phyloP scores from a whole-genome alignment of 164 flowering plant genomes.

The Vitis cinerea region DNA sequence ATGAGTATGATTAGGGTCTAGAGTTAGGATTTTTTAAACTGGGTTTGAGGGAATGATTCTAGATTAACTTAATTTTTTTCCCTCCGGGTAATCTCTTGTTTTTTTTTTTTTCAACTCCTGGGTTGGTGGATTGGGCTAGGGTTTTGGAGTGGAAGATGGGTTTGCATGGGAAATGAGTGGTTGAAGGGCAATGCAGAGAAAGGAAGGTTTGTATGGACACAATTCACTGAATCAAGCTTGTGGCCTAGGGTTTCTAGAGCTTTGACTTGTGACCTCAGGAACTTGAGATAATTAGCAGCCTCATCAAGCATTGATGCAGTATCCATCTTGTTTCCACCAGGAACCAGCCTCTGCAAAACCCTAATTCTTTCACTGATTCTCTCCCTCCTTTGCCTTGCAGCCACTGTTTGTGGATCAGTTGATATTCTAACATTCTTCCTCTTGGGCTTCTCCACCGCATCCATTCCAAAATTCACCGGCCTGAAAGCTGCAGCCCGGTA shows the following conservation, averaged over 20 bases:
- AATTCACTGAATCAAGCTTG: constrained; percentile 29
- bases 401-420: constrained; percentile 91
- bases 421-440: constrained; percentile 92
- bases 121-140: constrained; percentile 24
- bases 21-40: neutral
- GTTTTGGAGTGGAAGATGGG: constrained; percentile 36
- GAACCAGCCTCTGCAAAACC: constrained; percentile 83
- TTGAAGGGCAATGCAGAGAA: constrained; percentile 39
- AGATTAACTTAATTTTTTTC: no score
- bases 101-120: constrained; percentile 10
- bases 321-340: constrained; percentile 97
- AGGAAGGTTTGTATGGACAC: constrained; percentile 24
- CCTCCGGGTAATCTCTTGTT: neutral
- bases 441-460: constrained; percentile 73
- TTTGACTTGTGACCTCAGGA: constrained; percentile 76
- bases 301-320: constrained; percentile 99
- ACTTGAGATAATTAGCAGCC: constrained; percentile 94
- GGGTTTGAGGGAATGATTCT: neutral
- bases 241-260: constrained; percentile 64
- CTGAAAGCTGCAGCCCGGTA: constrained; percentile 86
- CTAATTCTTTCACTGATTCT: constrained; percentile 90
- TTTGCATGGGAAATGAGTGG: constrained; percentile 55
- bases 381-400: constrained; percentile 93
- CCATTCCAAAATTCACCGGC: constrained; percentile 73
- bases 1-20: constrained; percentile 14